phyloP scores from a whole-genome alignment of 176 grass and related monocot species.

The Carex myosuroides region DNA sequence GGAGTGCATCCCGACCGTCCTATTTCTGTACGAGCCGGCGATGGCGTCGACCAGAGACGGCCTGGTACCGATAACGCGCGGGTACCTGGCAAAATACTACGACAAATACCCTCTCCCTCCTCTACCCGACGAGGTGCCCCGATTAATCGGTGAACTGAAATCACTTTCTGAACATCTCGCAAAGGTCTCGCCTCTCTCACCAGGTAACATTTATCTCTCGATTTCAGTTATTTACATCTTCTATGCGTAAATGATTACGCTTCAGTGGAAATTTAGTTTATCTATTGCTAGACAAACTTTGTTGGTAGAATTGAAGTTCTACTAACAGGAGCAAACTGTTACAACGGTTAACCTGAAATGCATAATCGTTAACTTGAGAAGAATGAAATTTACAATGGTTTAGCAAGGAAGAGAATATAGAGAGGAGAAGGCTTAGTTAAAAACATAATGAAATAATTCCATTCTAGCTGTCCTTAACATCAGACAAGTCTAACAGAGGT shows the following conservation, averaged over 20 bases:
- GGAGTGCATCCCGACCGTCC: neutral
- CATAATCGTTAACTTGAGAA: neutral
- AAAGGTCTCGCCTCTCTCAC: conserved; percentile 23
- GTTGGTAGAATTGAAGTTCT: neutral
- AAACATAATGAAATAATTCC: neutral
- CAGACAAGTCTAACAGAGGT: neutral
- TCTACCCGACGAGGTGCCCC: conserved; percentile 34
- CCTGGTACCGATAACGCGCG: conserved; percentile 84
- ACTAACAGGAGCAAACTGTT: neutral
- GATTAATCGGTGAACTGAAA: conserved; percentile 43
- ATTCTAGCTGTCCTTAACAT: neutral
- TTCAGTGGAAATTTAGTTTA: neutral
- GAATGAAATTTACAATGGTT: neutral
- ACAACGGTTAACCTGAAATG: neutral
- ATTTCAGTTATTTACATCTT: neutral
- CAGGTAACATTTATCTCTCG: conserved; percentile 30
- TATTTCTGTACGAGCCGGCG: neutral
- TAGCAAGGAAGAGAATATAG: neutral
- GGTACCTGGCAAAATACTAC: conserved; percentile 77
- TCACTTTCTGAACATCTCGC: conserved; percentile 41
- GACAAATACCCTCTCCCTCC: conserved; percentile 57
- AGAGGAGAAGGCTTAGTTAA: neutral
- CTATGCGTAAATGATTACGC: neutral
- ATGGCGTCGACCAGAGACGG: conserved; percentile 63
- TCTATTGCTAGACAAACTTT: neutral